A percentile compares a stretch with the other conserved stretches of the same genome.
phyloP scores from a whole-genome alignment of 2,329 filamentous ascomycete genomes.

The Parastagonospora avenae region DNA sequence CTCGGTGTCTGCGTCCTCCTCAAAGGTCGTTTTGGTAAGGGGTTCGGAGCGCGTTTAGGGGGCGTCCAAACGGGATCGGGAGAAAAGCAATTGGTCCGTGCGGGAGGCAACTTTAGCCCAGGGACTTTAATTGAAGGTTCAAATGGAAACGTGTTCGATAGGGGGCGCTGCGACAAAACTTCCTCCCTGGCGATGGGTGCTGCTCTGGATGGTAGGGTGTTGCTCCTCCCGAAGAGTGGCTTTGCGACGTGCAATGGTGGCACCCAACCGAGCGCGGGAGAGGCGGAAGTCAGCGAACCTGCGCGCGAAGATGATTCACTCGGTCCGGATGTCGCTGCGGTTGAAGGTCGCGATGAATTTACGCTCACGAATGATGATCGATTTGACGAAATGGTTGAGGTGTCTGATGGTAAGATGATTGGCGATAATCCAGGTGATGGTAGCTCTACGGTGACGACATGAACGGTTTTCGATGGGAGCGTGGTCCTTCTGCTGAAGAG shows the following conservation, averaged over 20 bases:
- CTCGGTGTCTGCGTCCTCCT: conserved; percentile 30
- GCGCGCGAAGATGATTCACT: conserved; percentile 16
- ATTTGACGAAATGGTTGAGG: conserved; percentile 20
- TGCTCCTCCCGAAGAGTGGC: conserved; percentile 6
- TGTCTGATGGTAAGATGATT: conserved; percentile 12
- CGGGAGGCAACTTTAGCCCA: conserved; percentile 3
- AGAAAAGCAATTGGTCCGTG: conserved; percentile 12
- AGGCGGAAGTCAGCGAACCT: conserved; percentile 12
- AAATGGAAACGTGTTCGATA: not conserved
- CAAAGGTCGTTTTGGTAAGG: conserved; percentile 13
- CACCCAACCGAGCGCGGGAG: conserved; percentile 13
- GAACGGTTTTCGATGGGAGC: conserved; percentile 20
- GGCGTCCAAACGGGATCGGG: conserved; percentile 15
- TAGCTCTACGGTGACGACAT: conserved; percentile 27
- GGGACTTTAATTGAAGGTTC: not conserved
- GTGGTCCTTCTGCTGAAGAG: conserved; percentile 31
- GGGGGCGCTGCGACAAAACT: not conserved
- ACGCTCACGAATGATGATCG: conserved; percentile 18
- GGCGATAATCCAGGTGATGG: conserved; percentile 16
- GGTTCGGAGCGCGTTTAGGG: conserved; percentile 12
- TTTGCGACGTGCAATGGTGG: conserved; percentile 6
- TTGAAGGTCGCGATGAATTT: conserved; percentile 16
- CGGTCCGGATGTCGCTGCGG: conserved; percentile 22
- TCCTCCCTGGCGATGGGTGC: not conserved
- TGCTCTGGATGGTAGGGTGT: not conserved